Percentiles rank a stretch among this genome's conserved stretches.
phyloP scores from a whole-genome alignment of 2,329 filamentous ascomycete species.

The Aaosphaeria pasadenensis region DNA sequence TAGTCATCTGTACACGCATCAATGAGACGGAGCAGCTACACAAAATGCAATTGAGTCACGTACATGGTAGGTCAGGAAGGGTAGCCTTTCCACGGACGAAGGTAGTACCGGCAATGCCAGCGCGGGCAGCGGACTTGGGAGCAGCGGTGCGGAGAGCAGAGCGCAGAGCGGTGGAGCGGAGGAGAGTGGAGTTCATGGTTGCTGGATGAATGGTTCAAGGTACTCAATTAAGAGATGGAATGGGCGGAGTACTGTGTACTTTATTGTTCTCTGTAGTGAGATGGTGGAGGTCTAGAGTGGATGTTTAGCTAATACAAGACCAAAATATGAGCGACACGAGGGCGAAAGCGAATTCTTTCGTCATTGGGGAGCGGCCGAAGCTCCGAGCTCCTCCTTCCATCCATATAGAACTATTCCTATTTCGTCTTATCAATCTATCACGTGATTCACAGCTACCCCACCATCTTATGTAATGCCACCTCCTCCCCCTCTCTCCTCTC shows the following conservation, averaged over 20 bases:
- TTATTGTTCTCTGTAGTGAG: not conserved
- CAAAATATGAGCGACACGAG: not conserved
- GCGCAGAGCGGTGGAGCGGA: conserved; percentile 69
- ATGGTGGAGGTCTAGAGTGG: not conserved
- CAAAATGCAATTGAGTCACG: conserved; percentile 16
- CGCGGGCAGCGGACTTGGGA: conserved; percentile 57
- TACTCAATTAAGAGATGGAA: conserved; percentile 18
- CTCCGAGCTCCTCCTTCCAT: conserved; percentile 4
- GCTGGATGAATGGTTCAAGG: conserved; percentile 10
- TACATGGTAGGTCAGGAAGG: conserved; percentile 82
- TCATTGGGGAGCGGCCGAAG: conserved; percentile 3
- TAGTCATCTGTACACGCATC: conserved; percentile 71
- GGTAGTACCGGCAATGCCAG: conserved; percentile 66
- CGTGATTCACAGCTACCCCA: not conserved
- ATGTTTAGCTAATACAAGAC: not conserved
- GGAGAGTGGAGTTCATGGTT: conserved; percentile 72
- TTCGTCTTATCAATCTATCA: not conserved
- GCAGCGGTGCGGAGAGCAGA: conserved; percentile 68
- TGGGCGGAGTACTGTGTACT: not conserved
- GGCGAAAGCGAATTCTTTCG: conserved; percentile 1
- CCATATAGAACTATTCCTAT: not conserved
- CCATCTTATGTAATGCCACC: not conserved
- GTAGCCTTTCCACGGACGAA: conserved; percentile 88
- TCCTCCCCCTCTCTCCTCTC: not conserved
- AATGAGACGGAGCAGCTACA: not conserved